Base-by-base conservation (phyloP, 2,329 filamentous ascomycete species). In the Bipolaris oryzae region DNA sequence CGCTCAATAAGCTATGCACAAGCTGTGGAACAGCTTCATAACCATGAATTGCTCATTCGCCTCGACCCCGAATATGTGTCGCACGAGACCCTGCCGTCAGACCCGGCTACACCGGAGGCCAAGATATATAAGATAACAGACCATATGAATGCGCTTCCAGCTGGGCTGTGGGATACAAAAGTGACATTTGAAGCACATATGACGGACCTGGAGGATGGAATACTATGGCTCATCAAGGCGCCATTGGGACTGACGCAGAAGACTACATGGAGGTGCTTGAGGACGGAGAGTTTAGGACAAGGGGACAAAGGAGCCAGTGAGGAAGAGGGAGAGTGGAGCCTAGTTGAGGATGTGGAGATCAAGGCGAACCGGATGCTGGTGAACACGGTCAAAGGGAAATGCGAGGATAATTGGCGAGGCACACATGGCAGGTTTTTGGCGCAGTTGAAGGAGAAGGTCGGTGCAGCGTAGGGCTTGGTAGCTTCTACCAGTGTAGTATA, bases 121-220 rank as follows among this genome's bases (percentile, higher is more conserved):
- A 76, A 76, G 52, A 63, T 71, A 37, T 76, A 76, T 64, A 71
- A 71, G 55, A 67, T 76, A 3, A 76, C 74, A 2, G 74, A 76
- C 58, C 62, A 72, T 53, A 74, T 76, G 72, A 71, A 74, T 48
- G 67, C 73, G 1, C 65, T 76, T 3, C 74, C 68, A 5, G 67
- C 67, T 15, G 74, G 74, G 0, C 67, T 76, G 1, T 76, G 74
- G 73, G 73, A 72, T 55, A 69, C 72, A 0, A 75, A 70, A 0
- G 73, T 76, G 1, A 68, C 65, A 4, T 76, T 76, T 37, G 69
- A 74, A 44, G 63, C 67, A 0, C 59, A 71, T 9, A 74, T 76
- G 15, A 76, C 73, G 1, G 60, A 76, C 31, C 67, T 64, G 3
- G 68, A 70, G 1, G 68, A 76, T 42, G 73, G 74, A 4, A 62